Conservation (phyloP, 2,329 filamentous ascomycete genomes). For the Alternaria angustiovoidea region DNA sequence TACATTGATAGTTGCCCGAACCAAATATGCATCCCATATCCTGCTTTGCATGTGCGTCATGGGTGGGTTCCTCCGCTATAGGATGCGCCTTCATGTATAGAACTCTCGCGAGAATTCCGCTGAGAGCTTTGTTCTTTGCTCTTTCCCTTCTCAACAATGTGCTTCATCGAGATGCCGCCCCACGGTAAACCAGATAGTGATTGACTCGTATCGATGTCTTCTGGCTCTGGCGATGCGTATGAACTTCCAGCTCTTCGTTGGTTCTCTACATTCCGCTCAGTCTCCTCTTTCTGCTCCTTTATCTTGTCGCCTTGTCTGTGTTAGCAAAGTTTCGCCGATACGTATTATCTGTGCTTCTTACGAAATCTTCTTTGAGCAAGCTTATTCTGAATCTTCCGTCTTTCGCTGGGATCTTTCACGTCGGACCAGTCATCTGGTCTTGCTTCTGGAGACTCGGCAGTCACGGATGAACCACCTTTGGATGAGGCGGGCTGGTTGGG, state of each 20-base stretch:
- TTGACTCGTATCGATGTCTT: constrained; percentile 62
- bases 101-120: constrained; percentile 52
- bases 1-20: not conserved
- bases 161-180: constrained; percentile 71
- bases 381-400: constrained; percentile 78
- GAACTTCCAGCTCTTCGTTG: constrained; percentile 68
- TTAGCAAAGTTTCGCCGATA: not conserved
- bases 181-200: constrained; percentile 69
- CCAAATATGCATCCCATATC: not conserved
- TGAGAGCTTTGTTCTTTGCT: constrained; percentile 56
- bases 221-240: constrained; percentile 68
- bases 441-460: constrained; percentile 29
- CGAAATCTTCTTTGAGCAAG: constrained; percentile 79
- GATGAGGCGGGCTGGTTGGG: constrained; percentile 27
- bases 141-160: constrained; percentile 57
- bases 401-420: constrained; percentile 73
- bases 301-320: constrained; percentile 69
- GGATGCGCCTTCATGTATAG: constrained; percentile 48
- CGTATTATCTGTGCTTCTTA: constrained; percentile 59
- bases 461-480: constrained; percentile 21
- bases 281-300: constrained; percentile 71
- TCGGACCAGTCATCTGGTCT: constrained; percentile 71
- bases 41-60: not conserved
- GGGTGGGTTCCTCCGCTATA: constrained; percentile 8
- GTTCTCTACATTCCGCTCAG: constrained; percentile 70